Percentiles rank a stretch among this genome's conserved stretches.
Conservation (phyloP, 257 asterid species). For the Paulownia fortunei region DNA sequence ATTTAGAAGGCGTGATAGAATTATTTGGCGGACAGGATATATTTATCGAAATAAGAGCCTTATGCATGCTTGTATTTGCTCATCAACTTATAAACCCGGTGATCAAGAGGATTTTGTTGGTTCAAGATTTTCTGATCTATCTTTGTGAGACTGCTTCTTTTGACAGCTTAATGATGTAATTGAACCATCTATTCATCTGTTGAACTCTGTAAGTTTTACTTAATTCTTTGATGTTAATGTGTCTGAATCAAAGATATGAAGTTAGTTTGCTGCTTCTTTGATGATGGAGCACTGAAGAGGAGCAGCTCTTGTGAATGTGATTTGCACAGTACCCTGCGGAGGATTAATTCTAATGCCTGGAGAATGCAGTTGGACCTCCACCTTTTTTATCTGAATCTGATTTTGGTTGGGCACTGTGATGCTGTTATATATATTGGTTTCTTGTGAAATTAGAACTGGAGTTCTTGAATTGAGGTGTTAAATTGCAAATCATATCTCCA, state of each 20-base stretch:
- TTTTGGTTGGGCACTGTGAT: neutral
- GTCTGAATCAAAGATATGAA: neutral
- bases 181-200: neutral
- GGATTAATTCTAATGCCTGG: neutral
- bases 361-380: neutral
- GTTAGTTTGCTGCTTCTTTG: neutral
- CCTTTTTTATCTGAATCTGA: neutral
- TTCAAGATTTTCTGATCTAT: conserved; percentile 16
- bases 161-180: conserved; percentile 29
- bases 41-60: conserved; percentile 38
- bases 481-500: neutral
- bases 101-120: conserved; percentile 26
- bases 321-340: neutral
- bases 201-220: neutral
- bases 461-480: neutral
- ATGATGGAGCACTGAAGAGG: neutral
- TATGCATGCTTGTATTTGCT: conserved; percentile 40
- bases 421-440: neutral
- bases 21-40: conserved; percentile 27
- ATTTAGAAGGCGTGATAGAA: conserved; percentile 27
- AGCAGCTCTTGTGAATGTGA: neutral
- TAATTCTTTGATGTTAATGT: neutral
- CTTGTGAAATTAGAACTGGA: neutral
- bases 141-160: conserved; percentile 24
- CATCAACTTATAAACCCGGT: conserved; percentile 17